These are phyloP conservation scores for Kregervanrija delftensis DNA, from an alignment of 805 yeast genomes.

Conservation along the genomic window DNA sequence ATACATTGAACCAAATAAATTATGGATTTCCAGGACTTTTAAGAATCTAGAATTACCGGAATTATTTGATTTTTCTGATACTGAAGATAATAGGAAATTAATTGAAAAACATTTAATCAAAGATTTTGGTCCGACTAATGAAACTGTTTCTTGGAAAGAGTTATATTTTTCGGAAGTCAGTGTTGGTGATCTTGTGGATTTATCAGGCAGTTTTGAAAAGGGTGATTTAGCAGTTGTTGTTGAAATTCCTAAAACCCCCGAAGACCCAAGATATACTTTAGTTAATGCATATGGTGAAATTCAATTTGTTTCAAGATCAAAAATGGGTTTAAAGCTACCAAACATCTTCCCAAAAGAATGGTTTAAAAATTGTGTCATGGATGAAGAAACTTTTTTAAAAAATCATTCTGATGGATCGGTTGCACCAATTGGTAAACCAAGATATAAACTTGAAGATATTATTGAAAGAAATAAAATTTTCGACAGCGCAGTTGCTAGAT, in stretches of 20 bases:
- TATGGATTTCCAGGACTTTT: constrained; percentile 20
- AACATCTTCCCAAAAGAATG: constrained; percentile 36
- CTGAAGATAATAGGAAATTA: constrained; percentile 9
- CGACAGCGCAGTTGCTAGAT: constrained; percentile 21
- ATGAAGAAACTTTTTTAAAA: constrained; percentile 20
- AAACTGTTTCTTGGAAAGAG: constrained; percentile 12
- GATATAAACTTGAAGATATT: constrained; percentile 26
- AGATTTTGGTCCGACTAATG: constrained; percentile 13
- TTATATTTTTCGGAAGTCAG: constrained; percentile 26
- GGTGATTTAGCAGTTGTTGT: constrained; percentile 48
- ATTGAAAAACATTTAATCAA: constrained; percentile 9
- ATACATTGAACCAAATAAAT: constrained; percentile 23
- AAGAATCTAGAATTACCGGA: constrained; percentile 8
- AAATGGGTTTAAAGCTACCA: constrained; percentile 50
- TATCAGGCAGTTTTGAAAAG: constrained; percentile 34
- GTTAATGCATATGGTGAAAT: constrained; percentile 53
- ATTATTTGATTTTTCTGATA: constrained; percentile 14
- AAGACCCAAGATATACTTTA: constrained; percentile 51
- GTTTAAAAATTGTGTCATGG: constrained; percentile 24
- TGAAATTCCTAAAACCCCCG: constrained; percentile 40
- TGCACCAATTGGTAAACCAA: constrained; percentile 28
- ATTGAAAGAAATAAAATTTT: constrained; percentile 21
- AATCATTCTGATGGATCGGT: constrained; percentile 7
- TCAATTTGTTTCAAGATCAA: constrained; percentile 37
- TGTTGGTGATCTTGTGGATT: constrained; percentile 60